Base-by-base conservation (phyloP, 805 yeast species). In the Saccharomycopsis sp. region DNA sequence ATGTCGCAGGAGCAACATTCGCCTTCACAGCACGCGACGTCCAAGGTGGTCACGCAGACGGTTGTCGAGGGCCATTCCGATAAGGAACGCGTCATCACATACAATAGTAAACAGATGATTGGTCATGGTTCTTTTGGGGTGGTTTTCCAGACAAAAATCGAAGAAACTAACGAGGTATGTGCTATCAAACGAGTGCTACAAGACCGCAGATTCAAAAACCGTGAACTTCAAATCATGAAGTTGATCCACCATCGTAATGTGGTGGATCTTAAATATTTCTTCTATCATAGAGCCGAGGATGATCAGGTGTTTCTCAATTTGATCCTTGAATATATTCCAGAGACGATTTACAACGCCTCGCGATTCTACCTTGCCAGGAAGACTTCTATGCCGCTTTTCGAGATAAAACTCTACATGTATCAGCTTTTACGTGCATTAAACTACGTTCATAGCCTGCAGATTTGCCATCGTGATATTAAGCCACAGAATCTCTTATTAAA, bases 111-210 rank as follows among this genome's bases (percentile, higher is more conserved):
- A 47, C 87, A 89, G 64, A 91, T 92, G 79, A 94, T 93, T 49
- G 99, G 99, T n/a, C 96, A 89, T 72, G 99, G 99, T 9, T 92
- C 98, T n/a, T 94, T 94, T 75, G 99, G 99, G 1, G 92, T 91
- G 38, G 99, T 94, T n/a, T 91, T 90, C 70, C 94, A 89, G 65
- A 90, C 97, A 3, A 84, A 82, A 60, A 76, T 94, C 47, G 68
- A 81, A 61, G 91, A 93, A 17, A 78, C 87, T 22, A 84, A 87
- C 61, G 88, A 85, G 66, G 80, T 84, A 49, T 96, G 93, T 19
- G 99, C 99, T 55, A 90, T 94, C 69, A 94, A 94, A 73, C 82
- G 96, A 65, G 99, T 94, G n/a, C 78, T 93, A 24, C 98, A 94
- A 70, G 99, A 94, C 73, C 89, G 86, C 69, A 77, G 98, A 53